Base-by-base conservation (phyloP, 202 grass and related monocot genomes). In the Zoysia matrella region DNA sequence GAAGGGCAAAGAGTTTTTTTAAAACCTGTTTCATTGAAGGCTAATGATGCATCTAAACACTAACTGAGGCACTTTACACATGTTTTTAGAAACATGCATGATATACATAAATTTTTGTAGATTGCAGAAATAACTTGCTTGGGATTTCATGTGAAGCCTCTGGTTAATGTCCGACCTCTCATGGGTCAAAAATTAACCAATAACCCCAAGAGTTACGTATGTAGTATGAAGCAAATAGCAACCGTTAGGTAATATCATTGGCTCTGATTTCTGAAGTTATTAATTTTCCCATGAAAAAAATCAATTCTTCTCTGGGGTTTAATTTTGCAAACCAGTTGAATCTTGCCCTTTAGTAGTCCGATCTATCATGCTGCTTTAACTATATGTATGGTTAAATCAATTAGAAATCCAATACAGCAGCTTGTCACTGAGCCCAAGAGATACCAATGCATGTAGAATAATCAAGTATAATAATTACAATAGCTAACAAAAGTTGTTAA, bases 321-420 rank as follows among this genome's bases (percentile, higher is more conserved):
- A 14, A 41, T 48, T 4, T 51, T 52, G 75, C 47, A 53, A 11
- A 78, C 30, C 39, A 76, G 11, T 50, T 76, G 46, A 41, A 51
- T 63, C 5, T 76, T 64, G 43, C 0, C 11, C 53, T 58, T 74
- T 14, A 49, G 7, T 8, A 40, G 45, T 49, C 56, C 46, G 13
- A 61, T 60, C 7, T 22, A 22, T 58, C 62, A 57, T 64, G 74
- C 22, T 77, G 47, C 50, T 65, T 9, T 40, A 54, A 67, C 30
- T 15, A 15, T 45, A 43, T 70, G 4, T 70, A 15, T 8, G 57
- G 11, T 36, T 2, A 22, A 62, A 52, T 52, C 62, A 54, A 8
- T 66, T 77, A 12, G 30, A 76, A 65, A 43, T 11, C 75, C 65
- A 65, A 52, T 14, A 67, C 36, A 43, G 60, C 43, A 67, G n/a